Percentiles rank a stretch among this genome's conserved stretches.
These are phyloP conservation scores for Aspergillus coremiiformis DNA, from an alignment of 495 filamentous ascomycete species.

Conservation along the genomic window DNA sequence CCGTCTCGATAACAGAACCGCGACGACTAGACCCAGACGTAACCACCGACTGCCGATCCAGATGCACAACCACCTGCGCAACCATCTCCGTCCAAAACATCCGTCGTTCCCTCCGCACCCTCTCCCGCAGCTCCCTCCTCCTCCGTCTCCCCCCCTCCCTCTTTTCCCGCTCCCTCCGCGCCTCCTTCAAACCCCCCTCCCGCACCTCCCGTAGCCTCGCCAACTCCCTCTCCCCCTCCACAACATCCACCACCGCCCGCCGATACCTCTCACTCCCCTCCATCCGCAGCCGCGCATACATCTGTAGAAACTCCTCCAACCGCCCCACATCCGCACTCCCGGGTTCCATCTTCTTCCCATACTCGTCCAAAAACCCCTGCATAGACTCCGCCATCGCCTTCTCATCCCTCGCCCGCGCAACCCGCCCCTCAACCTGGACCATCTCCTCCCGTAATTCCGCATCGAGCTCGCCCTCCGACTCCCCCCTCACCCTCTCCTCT, in stretches of 20 bases:
- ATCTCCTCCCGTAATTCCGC: conserved; percentile 13
- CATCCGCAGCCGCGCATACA: conserved; percentile 7
- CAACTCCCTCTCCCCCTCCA: conserved; percentile 6
- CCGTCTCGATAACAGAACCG: conserved; percentile 40
- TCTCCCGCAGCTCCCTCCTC: conserved; percentile 22
- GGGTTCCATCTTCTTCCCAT: conserved; percentile 8
- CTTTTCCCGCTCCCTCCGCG: conserved; percentile 14
- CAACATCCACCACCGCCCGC: conserved; percentile 6
- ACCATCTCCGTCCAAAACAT: conserved; percentile 52
- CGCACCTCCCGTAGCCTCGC: conserved; percentile 20
- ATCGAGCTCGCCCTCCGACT: too few relatives aligned
- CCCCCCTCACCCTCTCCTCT: too few relatives aligned
- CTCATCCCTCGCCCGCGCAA: conserved; percentile 15
- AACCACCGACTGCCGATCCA: conserved; percentile 42
- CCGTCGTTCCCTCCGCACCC: conserved; percentile 43
- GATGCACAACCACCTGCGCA: conserved; percentile 41
- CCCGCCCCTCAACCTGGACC: neutral
- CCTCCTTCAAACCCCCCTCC: conserved; percentile 14
- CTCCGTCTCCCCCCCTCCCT: conserved; percentile 14
- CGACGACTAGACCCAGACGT: conserved; percentile 51
- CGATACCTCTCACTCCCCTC: conserved; percentile 6
- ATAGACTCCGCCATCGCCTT: conserved; percentile 6
- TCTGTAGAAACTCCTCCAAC: conserved; percentile 14
- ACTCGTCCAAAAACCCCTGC: conserved; percentile 15
- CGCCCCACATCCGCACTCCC: conserved; percentile 7